Evolutionary conservation across 345 rosid genomes (phyloP).

Genomic region (Gossypium anomalum): DNA sequence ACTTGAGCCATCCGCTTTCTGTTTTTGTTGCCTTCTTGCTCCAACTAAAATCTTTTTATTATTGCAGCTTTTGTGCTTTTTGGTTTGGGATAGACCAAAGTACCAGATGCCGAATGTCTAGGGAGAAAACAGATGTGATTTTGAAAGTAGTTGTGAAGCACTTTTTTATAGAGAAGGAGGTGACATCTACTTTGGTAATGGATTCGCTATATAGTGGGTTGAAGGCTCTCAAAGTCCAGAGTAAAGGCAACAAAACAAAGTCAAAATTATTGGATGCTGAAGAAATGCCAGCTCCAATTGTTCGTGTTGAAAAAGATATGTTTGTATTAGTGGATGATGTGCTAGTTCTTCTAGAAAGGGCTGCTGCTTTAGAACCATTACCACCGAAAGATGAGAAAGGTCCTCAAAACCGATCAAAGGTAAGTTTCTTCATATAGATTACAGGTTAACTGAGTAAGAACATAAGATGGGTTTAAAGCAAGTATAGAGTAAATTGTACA

Average conservation of each 20-base stretch:
- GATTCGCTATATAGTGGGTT: constrained; percentile 95
- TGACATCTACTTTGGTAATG: constrained; percentile 95
- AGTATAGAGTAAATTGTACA: not conserved
- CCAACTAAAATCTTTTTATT: constrained; percentile 6
- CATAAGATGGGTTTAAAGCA: not conserved
- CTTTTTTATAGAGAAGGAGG: constrained; percentile 90
- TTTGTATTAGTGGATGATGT: constrained; percentile 86
- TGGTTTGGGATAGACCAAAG: constrained; percentile 80
- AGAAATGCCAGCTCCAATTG: constrained; percentile 76
- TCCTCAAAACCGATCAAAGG: constrained; percentile 80
- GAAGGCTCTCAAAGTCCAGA: constrained; percentile 87
- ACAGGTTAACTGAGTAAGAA: not conserved
- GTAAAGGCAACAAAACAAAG: constrained; percentile 57
- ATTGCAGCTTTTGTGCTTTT: constrained; percentile 75
- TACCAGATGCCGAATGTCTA: constrained; percentile 65
- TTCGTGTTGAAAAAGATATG: constrained; percentile 61
- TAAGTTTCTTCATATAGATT: constrained; percentile 21
- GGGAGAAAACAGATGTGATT: constrained; percentile 75
- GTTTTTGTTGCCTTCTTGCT: not conserved
- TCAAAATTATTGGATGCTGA: constrained; percentile 46
- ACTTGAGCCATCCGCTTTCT: not conserved
- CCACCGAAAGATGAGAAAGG: constrained; percentile 85
- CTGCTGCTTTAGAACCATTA: constrained; percentile 76
- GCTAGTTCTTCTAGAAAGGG: constrained; percentile 63
- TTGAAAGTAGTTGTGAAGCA: constrained; percentile 81